Evolutionary conservation across 441 rosid genomes (phyloP).

Genomic region (Omphalea diandra): DNA sequence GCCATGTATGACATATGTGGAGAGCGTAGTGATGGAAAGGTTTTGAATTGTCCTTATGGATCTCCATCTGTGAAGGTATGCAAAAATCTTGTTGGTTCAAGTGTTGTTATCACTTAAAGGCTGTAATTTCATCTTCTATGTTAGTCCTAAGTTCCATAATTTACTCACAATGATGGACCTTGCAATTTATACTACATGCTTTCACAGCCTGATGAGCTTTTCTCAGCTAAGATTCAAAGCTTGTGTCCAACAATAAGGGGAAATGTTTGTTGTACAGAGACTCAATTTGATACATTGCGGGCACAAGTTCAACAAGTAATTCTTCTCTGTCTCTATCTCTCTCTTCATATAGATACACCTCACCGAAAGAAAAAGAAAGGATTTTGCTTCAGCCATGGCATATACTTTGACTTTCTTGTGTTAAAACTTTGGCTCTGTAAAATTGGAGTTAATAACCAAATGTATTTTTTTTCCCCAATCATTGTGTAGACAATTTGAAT

Average conservation of each 20-base stretch:
- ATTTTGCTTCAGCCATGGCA: too few species aligned
- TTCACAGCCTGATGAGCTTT: slow-evolving; percentile 69
- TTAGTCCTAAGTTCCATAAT: background rate
- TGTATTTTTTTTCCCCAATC: too few species aligned
- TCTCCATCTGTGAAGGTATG: slow-evolving; percentile 70
- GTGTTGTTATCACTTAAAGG: background rate
- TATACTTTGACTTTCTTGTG: too few species aligned
- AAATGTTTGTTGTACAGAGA: slow-evolving; percentile 86
- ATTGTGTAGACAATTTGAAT: too few species aligned
- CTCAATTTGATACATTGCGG: slow-evolving; percentile 75
- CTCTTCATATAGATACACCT: background rate
- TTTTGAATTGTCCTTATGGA: slow-evolving; percentile 70
- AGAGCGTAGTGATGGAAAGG: slow-evolving; percentile 66
- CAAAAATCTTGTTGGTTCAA: slow-evolving; percentile 16
- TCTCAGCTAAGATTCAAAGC: slow-evolving; percentile 89
- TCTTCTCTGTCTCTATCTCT: background rate
- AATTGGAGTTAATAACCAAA: too few species aligned
- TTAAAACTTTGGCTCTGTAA: too few species aligned
- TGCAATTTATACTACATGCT: background rate
- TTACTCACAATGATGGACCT: slow-evolving; percentile 1
- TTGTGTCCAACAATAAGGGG: slow-evolving; percentile 90
- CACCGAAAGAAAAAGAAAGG: too few species aligned
- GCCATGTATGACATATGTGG: slow-evolving; percentile 95
- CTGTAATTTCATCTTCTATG: background rate
- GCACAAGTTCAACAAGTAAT: slow-evolving; percentile 84